phyloP scores from a whole-genome alignment of 768 basidiomycete genomes.

The Lactarius evosmus region DNA sequence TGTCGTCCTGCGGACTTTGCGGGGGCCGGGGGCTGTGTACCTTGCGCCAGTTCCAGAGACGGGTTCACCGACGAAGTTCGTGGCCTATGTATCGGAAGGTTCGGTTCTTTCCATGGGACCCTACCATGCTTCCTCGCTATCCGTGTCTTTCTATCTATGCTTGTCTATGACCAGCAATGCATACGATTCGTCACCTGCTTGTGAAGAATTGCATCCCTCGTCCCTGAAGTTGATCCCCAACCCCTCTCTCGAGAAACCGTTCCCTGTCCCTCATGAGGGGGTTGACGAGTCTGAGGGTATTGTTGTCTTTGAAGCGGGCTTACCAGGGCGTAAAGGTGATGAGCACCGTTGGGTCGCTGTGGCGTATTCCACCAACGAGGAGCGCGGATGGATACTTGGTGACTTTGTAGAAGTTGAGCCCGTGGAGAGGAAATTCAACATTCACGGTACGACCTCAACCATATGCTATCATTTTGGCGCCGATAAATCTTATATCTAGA shows the following conservation, averaged over 20 bases:
- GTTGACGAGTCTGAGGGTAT: conserved; percentile 73
- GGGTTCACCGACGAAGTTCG: conserved; percentile 37
- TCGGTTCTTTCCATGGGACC: conserved; percentile 50
- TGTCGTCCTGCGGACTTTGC: conserved; percentile 45
- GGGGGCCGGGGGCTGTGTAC: conserved; percentile 44
- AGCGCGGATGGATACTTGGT: conserved; percentile 60
- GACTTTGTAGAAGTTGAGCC: conserved; percentile 42
- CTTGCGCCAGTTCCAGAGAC: conserved; percentile 45
- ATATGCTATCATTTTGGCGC: conserved; percentile 16
- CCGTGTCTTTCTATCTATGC: conserved; percentile 50
- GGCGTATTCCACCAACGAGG: conserved; percentile 47
- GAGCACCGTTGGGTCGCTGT: conserved; percentile 50
- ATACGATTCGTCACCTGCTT: conserved; percentile 10
- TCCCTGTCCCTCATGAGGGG: conserved; percentile 67
- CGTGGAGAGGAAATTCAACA: conserved; percentile 36
- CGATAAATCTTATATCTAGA: conserved; percentile 15
- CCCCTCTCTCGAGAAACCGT: conserved; percentile 49
- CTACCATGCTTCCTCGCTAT: conserved; percentile 44
- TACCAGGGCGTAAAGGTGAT: conserved; percentile 31
- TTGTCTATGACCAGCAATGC: conserved; percentile 15
- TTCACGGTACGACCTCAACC: conserved; percentile 44
- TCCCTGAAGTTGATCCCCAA: conserved; percentile 62
- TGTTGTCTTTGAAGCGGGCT: conserved; percentile 56
- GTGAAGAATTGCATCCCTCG: conserved; percentile 37
- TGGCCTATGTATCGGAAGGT: conserved; percentile 61